Evolutionary conservation across 2,329 filamentous ascomycete genomes (phyloP).

Genomic region (Neonectria hederae): DNA sequence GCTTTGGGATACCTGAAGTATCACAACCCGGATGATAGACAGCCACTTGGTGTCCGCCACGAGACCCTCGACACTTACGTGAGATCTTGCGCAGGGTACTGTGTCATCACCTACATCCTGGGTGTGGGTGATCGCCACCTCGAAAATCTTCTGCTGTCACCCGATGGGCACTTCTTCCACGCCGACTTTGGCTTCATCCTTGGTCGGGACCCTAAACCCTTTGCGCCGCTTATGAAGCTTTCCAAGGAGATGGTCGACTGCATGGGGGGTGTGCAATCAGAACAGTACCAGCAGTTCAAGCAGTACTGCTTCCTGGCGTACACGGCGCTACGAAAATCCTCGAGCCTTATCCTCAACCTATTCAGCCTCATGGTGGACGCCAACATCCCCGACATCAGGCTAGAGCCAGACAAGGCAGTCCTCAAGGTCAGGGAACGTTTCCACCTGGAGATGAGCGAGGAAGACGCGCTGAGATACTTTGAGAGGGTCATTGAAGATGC

Average conservation of each 20-base stretch:
- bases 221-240: conserved; percentile 96
- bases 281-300: conserved; percentile 89
- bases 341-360: conserved; percentile 90
- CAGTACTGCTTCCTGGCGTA: conserved; percentile 97
- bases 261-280: conserved; percentile 86
- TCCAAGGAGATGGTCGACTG: conserved; percentile 98
- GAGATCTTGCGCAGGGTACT: conserved; percentile 96
- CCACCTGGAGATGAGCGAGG: conserved; percentile 88
- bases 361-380: conserved; percentile 98
- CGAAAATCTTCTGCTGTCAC: conserved; percentile 91
- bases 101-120: conserved; percentile 97
- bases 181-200: conserved; percentile 99
- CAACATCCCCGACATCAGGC: conserved; percentile 93
- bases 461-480: conserved; percentile 89
- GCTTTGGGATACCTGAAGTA: conserved; percentile 85
- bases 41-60: conserved; percentile 86
- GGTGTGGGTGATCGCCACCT: conserved; percentile 96
- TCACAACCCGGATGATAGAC: conserved; percentile 86
- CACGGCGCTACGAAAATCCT: conserved; percentile 87
- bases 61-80: conserved; percentile 96
- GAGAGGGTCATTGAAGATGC: conserved; percentile 92
- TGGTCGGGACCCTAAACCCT: conserved; percentile 95
- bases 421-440: conserved; percentile 95
- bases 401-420: conserved; percentile 93
- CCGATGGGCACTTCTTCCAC: conserved; percentile 96